Evolutionary conservation across 768 basidiomycete genomes (phyloP), one percentile per base, ranked within the genome.

Genomic region (Amanita inopinata): DNA sequence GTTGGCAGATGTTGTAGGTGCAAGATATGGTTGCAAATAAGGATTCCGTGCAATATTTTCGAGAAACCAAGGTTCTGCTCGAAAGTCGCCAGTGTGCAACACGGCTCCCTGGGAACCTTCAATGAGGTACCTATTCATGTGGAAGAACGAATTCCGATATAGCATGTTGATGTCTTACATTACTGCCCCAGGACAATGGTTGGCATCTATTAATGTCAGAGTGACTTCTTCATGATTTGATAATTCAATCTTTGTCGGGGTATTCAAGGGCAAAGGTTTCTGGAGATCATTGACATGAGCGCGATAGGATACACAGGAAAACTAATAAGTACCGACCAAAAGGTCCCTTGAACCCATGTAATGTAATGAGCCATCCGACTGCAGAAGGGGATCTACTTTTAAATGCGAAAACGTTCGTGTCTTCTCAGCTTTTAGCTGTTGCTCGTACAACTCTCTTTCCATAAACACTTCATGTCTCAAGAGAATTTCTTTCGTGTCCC

Each of bases 141-240:
- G 33, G 15, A 35, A 12, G 33, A 22, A 6, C 12, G 11, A 31
- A 20, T 32, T 30, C 14, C 9, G 3, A 10, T 19, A 15, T 8
- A 32, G 30, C 25, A 5, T 22, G 8, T 31, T 17, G 6, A 14
- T 14, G 3, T 61, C 78, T 19, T 53, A 91, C 92, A 97, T 94
- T 31, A 90, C 82, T 0, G 91, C 83, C 0, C 93, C 93, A 8
- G 90, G 93, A 56, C 92, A 96, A 57, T 97, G 93, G 54, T 96
- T 96, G 0, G 93, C 93, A 53, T 93, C 87, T 5, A 96, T 59
- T 7, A 85, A 69, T 0, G 90, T 93, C 44, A 96, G 70, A 0
- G 70, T 78, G 7, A 94, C 81, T 3, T 56, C 58, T 50, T 80
- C 74, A 5, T 63, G 63, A 17, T 70, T 62, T 3, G 68, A 71